Evolutionary conservation across 2,329 filamentous ascomycete species (phyloP), one percentile per base, ranked within the genome.

Genomic region (Calonectria henricotiae): DNA sequence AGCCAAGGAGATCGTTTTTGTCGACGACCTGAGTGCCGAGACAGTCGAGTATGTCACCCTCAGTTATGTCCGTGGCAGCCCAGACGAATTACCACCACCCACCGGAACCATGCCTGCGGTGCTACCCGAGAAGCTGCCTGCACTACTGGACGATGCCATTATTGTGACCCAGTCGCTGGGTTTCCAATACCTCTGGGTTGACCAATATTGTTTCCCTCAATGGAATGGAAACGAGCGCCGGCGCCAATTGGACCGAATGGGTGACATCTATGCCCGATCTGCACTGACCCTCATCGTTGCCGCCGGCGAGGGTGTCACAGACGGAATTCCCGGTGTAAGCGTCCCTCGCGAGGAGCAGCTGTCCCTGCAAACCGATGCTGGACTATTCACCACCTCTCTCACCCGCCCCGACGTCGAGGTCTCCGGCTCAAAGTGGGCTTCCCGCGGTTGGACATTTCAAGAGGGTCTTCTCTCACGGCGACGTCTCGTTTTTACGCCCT

Each of bases 111-210:
- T 39, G 51, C 69, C 60, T 60, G 49, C 20, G 37, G 37, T 65
- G 27, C 58, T 81, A 3, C 80, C 81, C 5, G 68, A 74, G 25
- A 51, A 66, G 20, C 63, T 82, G 2, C 79, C 81, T 11, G 71
- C 75, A 20, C 66, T 83, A 11, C 75, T 83, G 41, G 67, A 73
- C 6, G 82, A 84, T 66, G 80, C 82, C 15, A 77, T 83, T 51
- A 64, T 75, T 2, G 70, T 82, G 5, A 79, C 81, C 15, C 71
- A 62, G 35, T 73, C 75, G 20, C 75, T 84, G 30, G 82, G 81
- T 6, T 81, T 78, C 15, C 80, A 76, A 25, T 83, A 83, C 71
- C 74, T 84, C 39, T 84, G 82, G 81, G 77, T 83, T 8, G 81
- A 84, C 62, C 78, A 76, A 12, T 82, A 80, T 64, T 84, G 82